Evolutionary conservation across 352 stramenopile genomes (phyloP).

Genomic region (Phytophthora meadii): DNA sequence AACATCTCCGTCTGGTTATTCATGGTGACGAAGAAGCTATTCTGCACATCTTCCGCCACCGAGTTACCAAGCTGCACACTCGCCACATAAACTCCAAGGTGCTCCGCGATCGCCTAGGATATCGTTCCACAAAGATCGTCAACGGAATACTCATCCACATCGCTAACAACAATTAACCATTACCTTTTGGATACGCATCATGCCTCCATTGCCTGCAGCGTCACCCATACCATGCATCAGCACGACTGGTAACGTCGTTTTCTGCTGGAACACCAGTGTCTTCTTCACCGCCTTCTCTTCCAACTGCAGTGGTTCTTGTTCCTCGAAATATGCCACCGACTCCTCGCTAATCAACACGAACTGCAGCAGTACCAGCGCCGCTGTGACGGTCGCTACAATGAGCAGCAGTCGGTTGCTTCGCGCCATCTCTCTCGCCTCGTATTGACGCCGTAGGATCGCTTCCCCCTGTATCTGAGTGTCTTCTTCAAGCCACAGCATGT

Average conservation of each 20-base stretch:
- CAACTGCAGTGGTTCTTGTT: constrained; percentile 24
- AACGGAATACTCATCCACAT: neutral
- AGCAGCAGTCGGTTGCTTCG: constrained; percentile 46
- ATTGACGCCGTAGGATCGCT: neutral
- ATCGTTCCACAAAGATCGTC: constrained; percentile 8
- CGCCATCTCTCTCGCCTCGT: constrained; percentile 29
- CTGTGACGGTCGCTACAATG: constrained; percentile 42
- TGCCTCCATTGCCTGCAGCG: constrained; percentile 90
- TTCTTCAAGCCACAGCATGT: constrained; percentile 40
- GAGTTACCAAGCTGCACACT: constrained; percentile 91
- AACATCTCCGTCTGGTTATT: constrained; percentile 92
- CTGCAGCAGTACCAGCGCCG: constrained; percentile 57
- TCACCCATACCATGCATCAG: constrained; percentile 96
- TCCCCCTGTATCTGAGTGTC: constrained; percentile 7
- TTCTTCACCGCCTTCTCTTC: constrained; percentile 20
- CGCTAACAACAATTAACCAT: constrained; percentile 2
- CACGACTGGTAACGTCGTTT: constrained; percentile 65
- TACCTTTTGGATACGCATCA: constrained; percentile 86
- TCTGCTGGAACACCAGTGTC: constrained; percentile 45
- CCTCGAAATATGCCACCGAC: constrained; percentile 39
- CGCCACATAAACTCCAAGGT: constrained; percentile 84
- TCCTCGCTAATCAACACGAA: constrained; percentile 54
- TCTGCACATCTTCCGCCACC: constrained; percentile 88
- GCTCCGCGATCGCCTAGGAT: constrained; percentile 62
- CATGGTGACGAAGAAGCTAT: constrained; percentile 95